A percentile compares a stretch with the other conserved stretches of the same genome.
phyloP scores from a whole-genome alignment of 257 asterid species.

The Salvia hispanica region DNA sequence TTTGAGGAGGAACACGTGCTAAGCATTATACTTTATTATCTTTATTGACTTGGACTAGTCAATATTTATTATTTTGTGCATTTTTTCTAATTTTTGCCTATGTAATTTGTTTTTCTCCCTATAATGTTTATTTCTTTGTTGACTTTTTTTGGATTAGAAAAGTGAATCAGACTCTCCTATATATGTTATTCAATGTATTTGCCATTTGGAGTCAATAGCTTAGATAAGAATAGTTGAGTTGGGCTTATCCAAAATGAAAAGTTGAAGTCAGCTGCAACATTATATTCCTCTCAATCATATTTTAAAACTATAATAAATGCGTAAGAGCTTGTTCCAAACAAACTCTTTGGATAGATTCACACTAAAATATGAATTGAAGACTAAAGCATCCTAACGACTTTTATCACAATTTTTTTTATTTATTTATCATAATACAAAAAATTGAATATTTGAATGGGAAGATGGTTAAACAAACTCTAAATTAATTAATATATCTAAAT shows the following conservation, averaged over 20 bases:
- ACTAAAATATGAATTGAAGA: no score
- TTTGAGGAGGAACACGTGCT: neutral
- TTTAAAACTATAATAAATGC: neutral
- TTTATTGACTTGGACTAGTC: neutral
- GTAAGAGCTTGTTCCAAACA: neutral
- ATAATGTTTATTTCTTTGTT: neutral
- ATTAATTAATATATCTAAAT: no score
- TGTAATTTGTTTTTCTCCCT: neutral
- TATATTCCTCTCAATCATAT: neutral
- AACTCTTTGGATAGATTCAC: neutral
- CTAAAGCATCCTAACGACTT: no score
- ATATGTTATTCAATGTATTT: neutral
- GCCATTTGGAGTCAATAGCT: neutral
- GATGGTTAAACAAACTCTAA: no score
- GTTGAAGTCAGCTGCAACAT: neutral
- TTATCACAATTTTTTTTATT: no score
- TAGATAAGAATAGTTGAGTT: slow-evolving; percentile 19
- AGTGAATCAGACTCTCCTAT: neutral
- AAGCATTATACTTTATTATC: neutral
- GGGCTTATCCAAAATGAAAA: neutral
- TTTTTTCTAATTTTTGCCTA: neutral
- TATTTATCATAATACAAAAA: no score
- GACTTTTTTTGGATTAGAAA: neutral
- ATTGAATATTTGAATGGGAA: no score
- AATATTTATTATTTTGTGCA: neutral